phyloP scores from a whole-genome alignment of 495 filamentous ascomycete species.

The Collariella sp. region DNA sequence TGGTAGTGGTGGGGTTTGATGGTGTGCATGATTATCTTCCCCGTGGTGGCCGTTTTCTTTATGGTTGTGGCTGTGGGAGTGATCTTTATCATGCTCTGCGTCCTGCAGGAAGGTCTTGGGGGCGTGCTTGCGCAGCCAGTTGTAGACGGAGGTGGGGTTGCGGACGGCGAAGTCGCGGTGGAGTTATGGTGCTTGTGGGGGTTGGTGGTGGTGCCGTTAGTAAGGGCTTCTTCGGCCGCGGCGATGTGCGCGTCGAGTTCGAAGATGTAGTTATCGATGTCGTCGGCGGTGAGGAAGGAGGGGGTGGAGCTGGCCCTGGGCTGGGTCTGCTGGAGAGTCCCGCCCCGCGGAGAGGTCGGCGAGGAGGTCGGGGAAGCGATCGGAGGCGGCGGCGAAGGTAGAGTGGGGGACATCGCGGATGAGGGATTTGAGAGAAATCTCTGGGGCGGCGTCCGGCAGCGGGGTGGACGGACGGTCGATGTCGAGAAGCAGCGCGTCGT shows the following conservation, averaged over 20 bases:
- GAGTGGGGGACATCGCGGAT: constrained; percentile 36
- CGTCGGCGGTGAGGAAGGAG: constrained; percentile 61
- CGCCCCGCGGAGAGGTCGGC: constrained; percentile 35
- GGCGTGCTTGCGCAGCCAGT: constrained; percentile 79
- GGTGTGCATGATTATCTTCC: too few relatives aligned
- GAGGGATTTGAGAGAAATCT: constrained; percentile 33
- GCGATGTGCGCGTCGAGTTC: constrained; percentile 60
- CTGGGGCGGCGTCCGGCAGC: constrained; percentile 20
- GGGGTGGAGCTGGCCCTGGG: constrained; percentile 34
- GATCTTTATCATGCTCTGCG: constrained; percentile 43
- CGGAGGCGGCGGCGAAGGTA: constrained; percentile 29
- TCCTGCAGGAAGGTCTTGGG: constrained; percentile 79
- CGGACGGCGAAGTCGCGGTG: constrained; percentile 53
- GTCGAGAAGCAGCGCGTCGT: constrained; percentile 24
- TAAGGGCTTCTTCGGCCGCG: constrained; percentile 27
- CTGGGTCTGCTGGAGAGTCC: constrained; percentile 29
- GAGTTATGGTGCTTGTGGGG: constrained; percentile 9
- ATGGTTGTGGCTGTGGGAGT: constrained; percentile 32
- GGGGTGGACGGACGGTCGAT: constrained; percentile 23
- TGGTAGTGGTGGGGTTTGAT: constrained; percentile 3
- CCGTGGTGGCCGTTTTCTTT: constrained; percentile 29
- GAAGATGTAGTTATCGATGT: constrained; percentile 71
- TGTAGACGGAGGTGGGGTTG: constrained; percentile 81
- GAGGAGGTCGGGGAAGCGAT: constrained; percentile 31
- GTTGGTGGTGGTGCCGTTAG: constrained; percentile 7